Percentiles rank a stretch among this genome's conserved stretches.
Evolutionary conservation across 768 basidiomycete species (phyloP).

Genomic region (Neoboletus brunneissimus): DNA sequence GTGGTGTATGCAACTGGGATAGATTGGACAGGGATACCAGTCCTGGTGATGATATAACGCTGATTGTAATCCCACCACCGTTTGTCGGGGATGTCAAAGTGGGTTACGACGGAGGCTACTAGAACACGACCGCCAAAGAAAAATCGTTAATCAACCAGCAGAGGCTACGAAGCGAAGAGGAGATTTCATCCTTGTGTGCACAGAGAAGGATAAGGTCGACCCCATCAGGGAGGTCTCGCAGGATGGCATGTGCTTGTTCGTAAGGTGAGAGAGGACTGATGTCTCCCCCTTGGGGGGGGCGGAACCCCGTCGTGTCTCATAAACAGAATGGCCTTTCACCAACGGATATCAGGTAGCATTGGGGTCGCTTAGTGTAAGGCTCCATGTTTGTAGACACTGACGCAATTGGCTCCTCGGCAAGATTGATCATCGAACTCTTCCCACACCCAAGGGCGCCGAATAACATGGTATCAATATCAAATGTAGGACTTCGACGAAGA

Average conservation of each 20-base stretch:
- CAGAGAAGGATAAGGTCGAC: slow-evolving; percentile 37
- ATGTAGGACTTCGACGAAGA: not conserved
- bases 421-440: slow-evolving; percentile 22
- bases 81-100: slow-evolving; percentile 26
- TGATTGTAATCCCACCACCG: slow-evolving; percentile 35
- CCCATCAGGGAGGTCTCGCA: slow-evolving; percentile 28
- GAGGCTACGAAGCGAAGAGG: slow-evolving; percentile 25
- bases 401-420: slow-evolving; percentile 20
- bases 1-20: not conserved
- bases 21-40: not conserved
- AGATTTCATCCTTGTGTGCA: slow-evolving; percentile 31
- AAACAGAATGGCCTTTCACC: slow-evolving; percentile 9
- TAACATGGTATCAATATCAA: slow-evolving; percentile 11
- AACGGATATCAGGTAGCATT: not conserved
- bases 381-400: slow-evolving; percentile 19
- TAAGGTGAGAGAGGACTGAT: slow-evolving; percentile 8
- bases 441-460: slow-evolving; percentile 17
- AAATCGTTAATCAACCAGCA: slow-evolving; percentile 33
- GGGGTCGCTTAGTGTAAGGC: slow-evolving; percentile 31
- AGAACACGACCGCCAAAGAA: slow-evolving; percentile 35
- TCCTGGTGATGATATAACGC: not conserved
- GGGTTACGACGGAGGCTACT: slow-evolving; percentile 34
- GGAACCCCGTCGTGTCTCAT: slow-evolving; percentile 29
- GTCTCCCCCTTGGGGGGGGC: not conserved
- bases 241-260: slow-evolving; percentile 22